Base-by-base conservation (phyloP, 371 early-diverging fungal species). In the Mucor lusitanicus region DNA sequence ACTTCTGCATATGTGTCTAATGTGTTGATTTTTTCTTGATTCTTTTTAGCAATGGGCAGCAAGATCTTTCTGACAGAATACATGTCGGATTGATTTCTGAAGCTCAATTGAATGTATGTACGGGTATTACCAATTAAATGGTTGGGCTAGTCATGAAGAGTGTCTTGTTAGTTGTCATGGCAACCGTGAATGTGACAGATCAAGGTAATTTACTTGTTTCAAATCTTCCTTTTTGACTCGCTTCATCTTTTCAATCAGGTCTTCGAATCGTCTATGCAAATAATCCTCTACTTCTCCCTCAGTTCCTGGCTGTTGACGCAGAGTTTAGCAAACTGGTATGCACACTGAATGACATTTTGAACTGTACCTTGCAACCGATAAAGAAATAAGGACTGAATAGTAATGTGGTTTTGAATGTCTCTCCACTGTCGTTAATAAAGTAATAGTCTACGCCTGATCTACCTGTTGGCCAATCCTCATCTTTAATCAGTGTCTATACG, bases 321-420 rank as follows among this genome's bases (percentile, higher is more conserved):
- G 4, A 1, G 13, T 50, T 61, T 54, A 39, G 3, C 15, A 32
- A 17, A 23, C 33, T 6, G 25, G 8, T 25, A 11, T 33, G 11
- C 48, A 50, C 40, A 17, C 0, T 19, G 1, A 25, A 17, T 28
- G 28, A 27, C 23, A 42, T 17, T n/a, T n/a, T 28, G 40, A 5
- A 1, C 63, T 68, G n/a, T 76, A 93, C 92, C 80, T 89, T 89
- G 84, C 95, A 92, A 8, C 90, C 84, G 50, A 99, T 83, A 60
- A 84, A 94, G 59, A 98, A 95, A 78, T 99, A 99, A 0, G 99
- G 98, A 55, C 88, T 87, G 75, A 92, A 95, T 8, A 87, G 50
- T 13, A 95, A 39, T 4, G 96, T 95, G 23, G 90, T 83, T 71
- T 95, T 98, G 84, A 99, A 99, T 12, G 90, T 88, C 28, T 85